Evolutionary conservation across 2,329 filamentous ascomycete species (phyloP), one percentile per base, ranked within the genome.

Genomic region (Elsinoe necatrix): DNA sequence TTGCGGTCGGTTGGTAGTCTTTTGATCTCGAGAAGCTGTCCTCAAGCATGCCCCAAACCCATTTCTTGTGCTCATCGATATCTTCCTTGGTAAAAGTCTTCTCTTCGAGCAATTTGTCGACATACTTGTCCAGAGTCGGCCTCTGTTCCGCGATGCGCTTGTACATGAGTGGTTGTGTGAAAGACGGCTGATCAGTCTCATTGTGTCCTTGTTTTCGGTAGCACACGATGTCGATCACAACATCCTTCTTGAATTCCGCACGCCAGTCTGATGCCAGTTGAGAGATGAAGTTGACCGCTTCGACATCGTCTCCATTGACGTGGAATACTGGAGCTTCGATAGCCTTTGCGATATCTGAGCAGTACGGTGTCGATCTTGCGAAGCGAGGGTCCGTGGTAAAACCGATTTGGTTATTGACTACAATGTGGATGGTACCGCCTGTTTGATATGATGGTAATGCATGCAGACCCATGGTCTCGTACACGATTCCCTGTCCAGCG

Each of bases 161-260:
- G 83, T 98, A 98, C 93, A 98, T 98, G 65, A 96, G 77, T 39
- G 93, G 93, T 72, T 98, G 93, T n/a, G 93, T 98, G 80, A 98
- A 98, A 39, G 92, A 95, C 48, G 93, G 93, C 79, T 98, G 93
- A 71, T 98, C 93, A 9, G 93, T 98, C 79, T 98, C 93, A 77
- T 98, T 98, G 83, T 98, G 93, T 61, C 93, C 93, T 72, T 96
- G 85, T 78, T 97, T 98, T 69, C 93, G 87, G 81, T 98, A 98
- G 81, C 93, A 98, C 69, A 97, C 90, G 67, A 98, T 83, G 72
- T 98, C 93, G 68, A 98, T 89, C 65, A 98, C 91, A 61, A 97
- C 92, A 71, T 98, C 93, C 70, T 91, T 89, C 80, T 95, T 95
- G 82, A 97, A 98, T 78, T 96, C 87, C 60, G 93, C 93, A 67